Base-by-base conservation (phyloP, 108 stramenopile species). In the Cyclostephanos tholiformis region DNA sequence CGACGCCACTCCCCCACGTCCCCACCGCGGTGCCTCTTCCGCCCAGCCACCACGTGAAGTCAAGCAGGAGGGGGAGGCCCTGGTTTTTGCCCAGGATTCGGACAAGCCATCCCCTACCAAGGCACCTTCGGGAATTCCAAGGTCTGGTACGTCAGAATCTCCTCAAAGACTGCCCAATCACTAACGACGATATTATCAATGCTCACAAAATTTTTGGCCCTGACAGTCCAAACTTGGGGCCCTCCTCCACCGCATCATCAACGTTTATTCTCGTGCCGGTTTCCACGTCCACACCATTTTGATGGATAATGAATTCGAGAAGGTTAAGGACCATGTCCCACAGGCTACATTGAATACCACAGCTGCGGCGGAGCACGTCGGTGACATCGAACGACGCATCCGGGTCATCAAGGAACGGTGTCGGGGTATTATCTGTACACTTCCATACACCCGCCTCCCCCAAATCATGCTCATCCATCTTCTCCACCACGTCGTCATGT, bases 341-440 rank as follows among this genome's bases (percentile, higher is more conserved):
- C 16, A 23, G 22, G 35, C 36, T 6, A 66, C 27, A 3, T 32
- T 64, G 19, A 63, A 76, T 10, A 17, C 48, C 61, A 5, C 39
- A 9, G 22, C 51, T 7, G 38, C 69, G 8, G 69, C 69, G 17
- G 83, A 82, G 27, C 86, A 87, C 66, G 77, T 84, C 4, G 72
- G 76, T 26, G 83, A 70, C 32, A 59, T 82, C n/a, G 86, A 86
- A 63, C 66, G 85, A 11, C 52, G n/a, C 16, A 80, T 76, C 20
- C 79, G 71, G 2, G 69, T 65, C 6, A 71, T 82, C 26, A 82
- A 85, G 58, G 80, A 86, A 27, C 52, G 83, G 2, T 32, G 35
- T 16, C 55, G 82, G 20, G 43, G 67, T 6, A 57, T 57, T 25
- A 53, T 51, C 46, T 30, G 65, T 56, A 65, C 53, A 3, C 48